Base-by-base conservation (phyloP, 73 alveolate genomes). In the Paramecium sexaurelia region DNA sequence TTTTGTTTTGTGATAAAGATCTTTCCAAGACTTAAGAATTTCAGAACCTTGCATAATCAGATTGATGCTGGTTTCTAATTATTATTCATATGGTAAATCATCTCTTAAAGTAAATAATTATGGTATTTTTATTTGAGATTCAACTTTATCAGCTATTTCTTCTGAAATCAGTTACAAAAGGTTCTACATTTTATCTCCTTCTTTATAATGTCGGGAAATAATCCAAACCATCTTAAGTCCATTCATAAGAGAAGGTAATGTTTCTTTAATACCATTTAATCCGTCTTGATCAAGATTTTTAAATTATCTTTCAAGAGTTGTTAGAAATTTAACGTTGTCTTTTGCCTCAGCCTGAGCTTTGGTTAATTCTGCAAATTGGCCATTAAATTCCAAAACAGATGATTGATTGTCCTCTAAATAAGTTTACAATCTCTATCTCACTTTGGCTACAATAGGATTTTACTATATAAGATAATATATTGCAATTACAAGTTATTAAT, bases 201-300 rank as follows among this genome's bases (percentile, higher is more conserved):
- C 97, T 94, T 94, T 68, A 71, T 96, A 96, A 88, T 98, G 99
- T 55, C 99, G 87, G 7, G 99, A 96, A 66, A 98, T 98, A 91
- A 98, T 98, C 99, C 99, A 98, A 20, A 98, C 96, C 67, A 97
- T 95, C 93, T 97, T 97, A 71, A 98, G 97, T 39, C 99, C 99
- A 67, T 97, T 98, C 94, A 98, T 93, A 9, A 98, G 95, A 22
- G 99, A 97, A 6, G 99, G 97, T 17, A 98, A 94, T n/a, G 99
- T 96, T 91, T 98, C 99, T 84, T 98, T 99, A 32, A 98, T 97
- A 22, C 92, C 97, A 24, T 95, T 95, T 82, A 98, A 94, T 55
- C 96, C 99, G 68, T 98, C 99, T 15, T 97, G 90, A 19, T 97
- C 93, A 61, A 98, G 96, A 92, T 96, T 98, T 91, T 98, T 97